Conservation (phyloP, 768 basidiomycete species). For the Boletellus emodensis region DNA sequence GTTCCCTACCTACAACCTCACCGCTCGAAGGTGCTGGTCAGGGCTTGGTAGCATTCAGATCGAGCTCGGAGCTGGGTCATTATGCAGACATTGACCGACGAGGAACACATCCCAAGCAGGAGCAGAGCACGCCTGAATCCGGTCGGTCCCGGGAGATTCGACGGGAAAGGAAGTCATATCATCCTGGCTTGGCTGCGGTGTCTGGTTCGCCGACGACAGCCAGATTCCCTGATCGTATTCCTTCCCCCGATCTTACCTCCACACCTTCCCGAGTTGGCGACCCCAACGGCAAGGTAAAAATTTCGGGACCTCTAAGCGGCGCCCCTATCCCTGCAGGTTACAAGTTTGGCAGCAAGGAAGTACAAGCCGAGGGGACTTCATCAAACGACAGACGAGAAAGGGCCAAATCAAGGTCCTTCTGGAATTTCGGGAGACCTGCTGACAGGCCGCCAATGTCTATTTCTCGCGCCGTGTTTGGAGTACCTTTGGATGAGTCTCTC, state of each 20-base stretch:
- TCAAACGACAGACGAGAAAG: constrained; percentile 79
- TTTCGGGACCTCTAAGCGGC: constrained; percentile 84
- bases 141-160: constrained; percentile 47
- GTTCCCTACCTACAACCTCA: constrained; percentile 49
- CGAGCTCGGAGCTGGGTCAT: constrained; percentile 80
- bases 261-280: constrained; percentile 53
- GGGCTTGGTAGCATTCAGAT: constrained; percentile 39
- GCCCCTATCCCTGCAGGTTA: constrained; percentile 82
- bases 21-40: constrained; percentile 37
- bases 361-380: constrained; percentile 38
- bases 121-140: constrained; percentile 52
- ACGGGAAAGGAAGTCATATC: constrained; percentile 59
- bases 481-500: constrained; percentile 82
- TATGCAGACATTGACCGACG: constrained; percentile 60
- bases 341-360: constrained; percentile 84
- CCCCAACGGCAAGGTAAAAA: constrained; percentile 66
- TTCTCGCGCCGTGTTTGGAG: constrained; percentile 82
- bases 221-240: constrained; percentile 34
- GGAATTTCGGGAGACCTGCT: constrained; percentile 78
- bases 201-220: constrained; percentile 42
- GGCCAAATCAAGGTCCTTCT: constrained; percentile 89
- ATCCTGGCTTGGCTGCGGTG: constrained; percentile 51
- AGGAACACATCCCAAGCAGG: constrained; percentile 29
- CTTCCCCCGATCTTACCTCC: constrained; percentile 48
- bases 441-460: constrained; percentile 39